phyloP scores from a whole-genome alignment of 2,329 filamentous ascomycete species.

The Lecanosticta acicola region DNA sequence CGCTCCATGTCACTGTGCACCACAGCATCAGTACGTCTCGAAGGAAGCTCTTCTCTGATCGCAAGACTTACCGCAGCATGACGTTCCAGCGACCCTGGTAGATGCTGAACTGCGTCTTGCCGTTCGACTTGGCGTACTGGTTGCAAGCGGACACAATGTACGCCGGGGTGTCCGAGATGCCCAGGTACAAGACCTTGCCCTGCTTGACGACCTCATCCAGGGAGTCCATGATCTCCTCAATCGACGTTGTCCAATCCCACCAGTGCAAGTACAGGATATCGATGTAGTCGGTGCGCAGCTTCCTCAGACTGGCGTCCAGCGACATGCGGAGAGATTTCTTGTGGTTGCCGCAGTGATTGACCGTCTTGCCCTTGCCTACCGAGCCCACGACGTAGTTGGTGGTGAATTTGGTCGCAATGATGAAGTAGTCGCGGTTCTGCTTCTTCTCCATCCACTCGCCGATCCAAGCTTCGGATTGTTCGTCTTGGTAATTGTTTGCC shows the following conservation, averaged over 20 bases:
- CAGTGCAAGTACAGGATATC: constrained; percentile 47
- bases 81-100: constrained; percentile 39
- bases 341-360: constrained; percentile 57
- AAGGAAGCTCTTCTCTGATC: not conserved
- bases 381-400: constrained; percentile 25
- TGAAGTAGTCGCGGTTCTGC: constrained; percentile 36
- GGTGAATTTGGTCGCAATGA: constrained; percentile 40
- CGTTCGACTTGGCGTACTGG: constrained; percentile 36
- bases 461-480: constrained; percentile 40
- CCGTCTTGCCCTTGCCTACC: constrained; percentile 49
- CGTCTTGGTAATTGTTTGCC: constrained; percentile 37
- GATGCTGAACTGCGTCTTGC: constrained; percentile 33
- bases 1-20: constrained; percentile 39
- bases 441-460: constrained; percentile 39
- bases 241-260: constrained; percentile 40
- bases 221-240: constrained; percentile 42
- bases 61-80: constrained; percentile 28
- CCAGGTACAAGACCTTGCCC: constrained; percentile 43
- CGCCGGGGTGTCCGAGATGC: constrained; percentile 41
- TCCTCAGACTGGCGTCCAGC: constrained; percentile 37
- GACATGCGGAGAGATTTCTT: constrained; percentile 56
- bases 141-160: constrained; percentile 39
- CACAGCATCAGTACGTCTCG: too few species aligned
- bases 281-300: constrained; percentile 63
- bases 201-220: constrained; percentile 39